Evolutionary conservation across 495 filamentous ascomycete genomes (phyloP).

Genomic region (Pyrenula massariospora): DNA sequence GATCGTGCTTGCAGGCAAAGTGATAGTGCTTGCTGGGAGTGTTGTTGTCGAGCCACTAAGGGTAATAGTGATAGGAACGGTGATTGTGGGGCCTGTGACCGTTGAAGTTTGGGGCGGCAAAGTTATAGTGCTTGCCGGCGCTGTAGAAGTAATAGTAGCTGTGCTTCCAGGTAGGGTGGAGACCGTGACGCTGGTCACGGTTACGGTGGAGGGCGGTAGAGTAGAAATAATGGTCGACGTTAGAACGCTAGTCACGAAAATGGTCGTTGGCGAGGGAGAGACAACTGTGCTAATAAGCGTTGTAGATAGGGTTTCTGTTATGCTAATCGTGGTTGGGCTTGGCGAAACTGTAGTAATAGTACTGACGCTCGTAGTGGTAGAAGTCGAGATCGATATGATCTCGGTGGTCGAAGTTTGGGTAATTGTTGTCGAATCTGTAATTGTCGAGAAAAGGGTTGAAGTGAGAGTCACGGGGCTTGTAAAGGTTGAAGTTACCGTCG

Average conservation of each 20-base stretch:
- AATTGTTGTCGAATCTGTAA: slow-evolving; percentile 2
- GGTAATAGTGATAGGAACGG: neutral
- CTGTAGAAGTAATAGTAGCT: neutral
- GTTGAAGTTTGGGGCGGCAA: slow-evolving; percentile 16
- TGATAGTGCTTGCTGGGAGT: slow-evolving; percentile 10
- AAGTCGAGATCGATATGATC: slow-evolving; percentile 2
- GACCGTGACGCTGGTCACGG: slow-evolving; percentile 7
- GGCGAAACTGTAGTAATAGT: slow-evolving; percentile 4
- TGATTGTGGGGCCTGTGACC: slow-evolving; percentile 13
- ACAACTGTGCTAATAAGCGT: slow-evolving; percentile 2
- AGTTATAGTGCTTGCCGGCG: slow-evolving; percentile 12
- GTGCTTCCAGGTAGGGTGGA: slow-evolving; percentile 2
- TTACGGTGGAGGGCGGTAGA: slow-evolving; percentile 12
- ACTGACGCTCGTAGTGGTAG: slow-evolving; percentile 2
- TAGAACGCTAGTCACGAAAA: slow-evolving; percentile 7
- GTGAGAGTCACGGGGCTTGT: slow-evolving; percentile 4
- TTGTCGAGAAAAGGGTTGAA: slow-evolving; percentile 1
- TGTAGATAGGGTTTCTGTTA: slow-evolving; percentile 13
- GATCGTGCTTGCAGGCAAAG: slow-evolving; percentile 11
- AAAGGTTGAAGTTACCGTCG: neutral
- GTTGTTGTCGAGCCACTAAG: slow-evolving; percentile 6
- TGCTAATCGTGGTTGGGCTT: slow-evolving; percentile 7
- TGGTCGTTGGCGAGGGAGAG: neutral
- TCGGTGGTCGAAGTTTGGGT: slow-evolving; percentile 3
- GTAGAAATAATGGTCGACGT: slow-evolving; percentile 9